Base-by-base conservation (phyloP, 2,329 filamentous ascomycete genomes). In the Ophiostoma sp. region DNA sequence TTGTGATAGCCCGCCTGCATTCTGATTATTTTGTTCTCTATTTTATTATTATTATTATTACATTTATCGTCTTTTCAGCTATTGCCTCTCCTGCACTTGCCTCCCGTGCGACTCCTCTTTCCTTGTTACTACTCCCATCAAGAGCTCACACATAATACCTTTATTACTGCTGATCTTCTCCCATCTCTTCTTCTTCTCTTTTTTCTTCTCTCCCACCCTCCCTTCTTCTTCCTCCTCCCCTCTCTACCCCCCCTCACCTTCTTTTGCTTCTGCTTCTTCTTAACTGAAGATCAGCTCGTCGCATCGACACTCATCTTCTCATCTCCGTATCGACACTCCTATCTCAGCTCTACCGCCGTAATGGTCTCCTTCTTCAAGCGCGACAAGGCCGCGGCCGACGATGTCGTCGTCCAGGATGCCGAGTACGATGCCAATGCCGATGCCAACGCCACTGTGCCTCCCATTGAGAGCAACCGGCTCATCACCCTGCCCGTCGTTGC, bases 401-500 rank as follows among this genome's bases (percentile, higher is more conserved):
- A 69, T 44, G 65, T 65, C 62, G 33, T 17, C 62, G 62, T 35
- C 33, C 27, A 33, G 11, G 57, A 62, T 27, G 20, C 68, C 31
- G 67, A 68, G 15, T 64, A 35, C 64, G 39, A 67, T 10, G 20
- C 62, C 36, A 31, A 36, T 20, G 68, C 67, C 36, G 27, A 36
- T 20, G 68, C 23, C 48, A 68, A 41, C 23, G 23, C 20, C 35
- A 70, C 10, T 54, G 2, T 23, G 64, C 44, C 70, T 39, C 67
- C 72, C 39, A 20, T 69, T 31, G 57, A 69, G n/a, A 67, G 27
- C 64, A 33, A 71, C n/a, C 52, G 66, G 41, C 48, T 73, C 5
- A 65, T 74, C 35, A 78, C 82, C 27, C 76, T 86, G 84, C 92
- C 93, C 17, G 90, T 93, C 0, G 89, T 97, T 75, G 93, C 93